Base-by-base conservation (phyloP, 1,284 basidiomycete genomes). In the Tilletiaria anomala region DNA sequence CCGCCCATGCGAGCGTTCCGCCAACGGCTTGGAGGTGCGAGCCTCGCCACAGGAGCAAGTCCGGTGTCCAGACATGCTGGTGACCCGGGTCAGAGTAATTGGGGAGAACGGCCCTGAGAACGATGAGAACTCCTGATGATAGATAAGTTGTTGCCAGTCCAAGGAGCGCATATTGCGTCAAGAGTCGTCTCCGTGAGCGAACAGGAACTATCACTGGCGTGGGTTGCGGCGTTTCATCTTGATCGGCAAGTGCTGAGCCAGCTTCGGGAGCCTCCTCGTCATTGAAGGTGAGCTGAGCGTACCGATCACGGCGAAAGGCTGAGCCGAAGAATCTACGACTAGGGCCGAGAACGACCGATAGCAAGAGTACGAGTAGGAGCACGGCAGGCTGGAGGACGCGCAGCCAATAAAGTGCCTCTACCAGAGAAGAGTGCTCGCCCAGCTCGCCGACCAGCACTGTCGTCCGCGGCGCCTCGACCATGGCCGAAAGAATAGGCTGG, bases 81-180 rank as follows among this genome's bases (percentile, higher is more conserved):
- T 21, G 16, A 2, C 15, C 15, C 1, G 50, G 48, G n/a, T n/a
- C n/a, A n/a, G n/a, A n/a, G n/a, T n/a, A n/a, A n/a, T n/a, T n/a
- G 8, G 61, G 59, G 16, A 66, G 29, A n/a, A 61, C 58, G 15
- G 58, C 61, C 11, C 53, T 44, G 21, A 61, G 44, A 21, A 59
- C 56, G 35, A 66, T 50, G 24, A 63, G 47, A 11, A 45, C 40
- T 19, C 58, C 61, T 11, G 55, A 54, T n/a, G 39, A 37, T 32
- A 58, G 42, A 43, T 56, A 62, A 32, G 54, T 52, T 6, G 42
- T 48, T 10, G 57, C 48, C 19, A 61, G 31, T n/a, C 37, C 35
- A 32, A 56, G 23, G 37, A 45, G 48, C 34, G 14, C 26, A 31
- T 29, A 35, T 22, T 52, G 55, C 12, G 51, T 60, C 19, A 56